Base-by-base conservation (phyloP, 2,329 filamentous ascomycete species). In the Fusarium gaditjirri region DNA sequence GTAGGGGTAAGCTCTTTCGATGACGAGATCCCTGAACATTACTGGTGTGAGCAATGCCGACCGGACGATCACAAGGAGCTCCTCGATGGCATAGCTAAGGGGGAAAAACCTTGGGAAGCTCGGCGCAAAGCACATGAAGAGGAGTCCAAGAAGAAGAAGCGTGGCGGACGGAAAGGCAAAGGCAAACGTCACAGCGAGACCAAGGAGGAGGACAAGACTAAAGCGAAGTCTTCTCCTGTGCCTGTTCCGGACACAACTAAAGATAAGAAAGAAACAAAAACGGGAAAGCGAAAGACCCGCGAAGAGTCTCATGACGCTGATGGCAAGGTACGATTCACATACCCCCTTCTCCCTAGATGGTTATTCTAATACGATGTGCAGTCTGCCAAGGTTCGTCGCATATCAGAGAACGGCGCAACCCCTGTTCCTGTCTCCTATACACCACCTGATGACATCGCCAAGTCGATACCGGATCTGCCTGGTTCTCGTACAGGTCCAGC, bases 41-140 rank as follows among this genome's bases (percentile, higher is more conserved):
- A 99, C 84, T 97, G 92, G 82, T 99, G 96, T 83, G 96, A 99
- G 82, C 86, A 92, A 82, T 98, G 96, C 84, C 88, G 89, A 57
- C 96, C 96, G 2, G 88, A 94, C 61, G 90, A 95, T 70, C 96
- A 99, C 83, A 90, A 90, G 74, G 91, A 92, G 68, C 89, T 98
- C 6, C 83, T 99, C 8, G 91, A 91, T 16, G 93, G 92, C 63
- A 92, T 98, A 62, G 89, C 86, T 25, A 89, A 88, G 44, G 96
- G 95, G 9, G 94, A 97, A 83, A 92, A 91, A 81, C 93, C 94
- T 0, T 98, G 96, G 96, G 92, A 95, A 78, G 89, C 88, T 58
- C 85, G 90, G 41, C 89, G 90, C 19, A 88, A 87, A 75, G 85
- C 84, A 55, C 87, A 91, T 75, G 89, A 92, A 75, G 88, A 89